Base-by-base conservation (phyloP, 495 filamentous ascomycete genomes). In the Copromyces sp. region DNA sequence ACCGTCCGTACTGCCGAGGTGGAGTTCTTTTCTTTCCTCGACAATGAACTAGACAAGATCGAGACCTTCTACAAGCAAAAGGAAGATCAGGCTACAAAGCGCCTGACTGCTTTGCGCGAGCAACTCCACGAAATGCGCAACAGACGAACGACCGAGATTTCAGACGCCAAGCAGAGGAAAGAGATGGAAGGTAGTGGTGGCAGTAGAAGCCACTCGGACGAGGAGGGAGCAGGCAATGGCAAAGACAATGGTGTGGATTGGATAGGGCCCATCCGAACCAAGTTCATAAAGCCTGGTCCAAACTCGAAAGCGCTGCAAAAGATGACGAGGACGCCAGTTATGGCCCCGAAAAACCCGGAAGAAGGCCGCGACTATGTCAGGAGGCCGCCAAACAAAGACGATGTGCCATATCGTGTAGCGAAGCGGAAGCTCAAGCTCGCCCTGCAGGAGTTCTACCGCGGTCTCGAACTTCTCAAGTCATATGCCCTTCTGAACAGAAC, bases 381-480 rank as follows among this genome's bases (percentile, higher is more conserved):
- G n/a, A 86, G 86, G 38, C 84, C 86, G 70, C 85, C 73, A 45
- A 82, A 75, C 71, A 65, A 59, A 59, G 83, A 86, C 70, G 90
- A 91, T 35, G 89, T 95, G 4, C 86, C 94, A 0, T 96, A 97
- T 80, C 87, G 91, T 44, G 86, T 89, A 17, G 95, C 95, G 2
- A 98, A 97, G 80, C 84, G 91, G 69, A 97, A 97, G 81, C 87
- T 99, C 69, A 98, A 97, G 78, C 80, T 91, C 68, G 95, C 95
- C 0, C 77, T 97, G 72, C 92, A 94, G 77, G 95, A 98, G 80
- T 97, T 92, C 77, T 97, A 99, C 79, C 89, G 95, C 39, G 91
- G 93, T 8, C 85, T 98, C 4, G 95, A 99, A 79, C 86, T 98
- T 20, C 81, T 99, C 29, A 97, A 97, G 81, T 92, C 92, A 0